A percentile compares a stretch with the other conserved stretches of the same genome.
Conservation (phyloP, 1,284 basidiomycete species). For the Puccinia polysora region DNA sequence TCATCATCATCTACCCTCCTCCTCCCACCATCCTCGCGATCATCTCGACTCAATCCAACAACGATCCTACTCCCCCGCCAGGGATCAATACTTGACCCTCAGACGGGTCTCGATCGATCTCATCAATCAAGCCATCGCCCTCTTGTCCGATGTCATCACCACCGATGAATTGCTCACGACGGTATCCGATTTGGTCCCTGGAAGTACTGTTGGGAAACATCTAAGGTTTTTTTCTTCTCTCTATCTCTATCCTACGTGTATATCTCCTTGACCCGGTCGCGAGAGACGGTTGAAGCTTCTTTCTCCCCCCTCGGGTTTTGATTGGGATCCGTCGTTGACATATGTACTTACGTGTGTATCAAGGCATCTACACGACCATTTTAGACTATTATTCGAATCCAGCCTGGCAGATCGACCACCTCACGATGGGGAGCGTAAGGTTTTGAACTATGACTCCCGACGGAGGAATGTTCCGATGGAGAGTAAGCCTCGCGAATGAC, state of each 20-base stretch:
- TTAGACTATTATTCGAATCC: too few species aligned
- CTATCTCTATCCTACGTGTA: neutral
- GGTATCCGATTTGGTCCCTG: slow-evolving; percentile 5
- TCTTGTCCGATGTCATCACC: slow-evolving; percentile 9
- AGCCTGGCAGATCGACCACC: too few species aligned
- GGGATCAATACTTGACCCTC: neutral
- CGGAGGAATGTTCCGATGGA: too few species aligned
- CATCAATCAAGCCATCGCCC: slow-evolving; percentile 12
- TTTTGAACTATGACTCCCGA: too few species aligned
- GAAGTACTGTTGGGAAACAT: slow-evolving; percentile 39
- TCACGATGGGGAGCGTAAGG: too few species aligned
- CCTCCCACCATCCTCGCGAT: neutral
- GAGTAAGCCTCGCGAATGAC: too few species aligned
- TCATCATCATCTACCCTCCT: too few species aligned
- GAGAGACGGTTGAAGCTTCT: neutral
- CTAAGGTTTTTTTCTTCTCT: slow-evolving; percentile 3
- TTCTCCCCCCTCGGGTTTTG: neutral
- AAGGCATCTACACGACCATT: too few species aligned
- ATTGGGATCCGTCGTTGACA: too few species aligned
- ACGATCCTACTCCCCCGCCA: neutral
- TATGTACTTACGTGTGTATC: too few species aligned
- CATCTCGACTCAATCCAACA: neutral
- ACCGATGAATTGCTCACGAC: neutral
- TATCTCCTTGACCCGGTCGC: neutral
- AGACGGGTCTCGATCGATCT: neutral